Evolutionary conservation across 75 land plant species (phyloP), one percentile per base, ranked within the genome.

Genomic region (Cupressus sempervirens): DNA sequence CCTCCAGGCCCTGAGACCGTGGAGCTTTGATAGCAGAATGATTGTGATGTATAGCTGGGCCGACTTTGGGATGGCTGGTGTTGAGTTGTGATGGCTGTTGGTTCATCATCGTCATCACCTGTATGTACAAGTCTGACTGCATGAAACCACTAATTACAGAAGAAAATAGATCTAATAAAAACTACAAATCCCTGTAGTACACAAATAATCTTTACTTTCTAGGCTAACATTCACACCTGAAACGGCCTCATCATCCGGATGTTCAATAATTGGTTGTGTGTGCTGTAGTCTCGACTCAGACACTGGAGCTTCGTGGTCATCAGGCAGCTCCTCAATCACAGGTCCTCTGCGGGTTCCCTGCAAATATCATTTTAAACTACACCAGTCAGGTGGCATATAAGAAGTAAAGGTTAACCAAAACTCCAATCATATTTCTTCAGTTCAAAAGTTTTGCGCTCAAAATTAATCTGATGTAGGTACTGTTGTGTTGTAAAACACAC

Each of bases 201-300:
- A 77, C 26, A 43, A 2, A 7, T 1, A 4, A 23, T 77, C 26
- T 35, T 43, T 77, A 43, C 9, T 80, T 40, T 41, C 43, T 45
- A 41, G 18, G 11, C 40, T 82, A 29, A 48, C 18, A 50, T 52
- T 18, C 83, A 68, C 34, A 83, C 84, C 84, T 73, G 86, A 84
- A 80, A 40, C 52, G 26, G 68, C 90, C 83, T 88, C 91, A 70
- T 90, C 91, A 86, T 90, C 91, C 43, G 91, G 91, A 54, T 90
- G 91, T 75, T 90, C 91, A 77, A 90, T 65, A 45, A 90, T 88
- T 23, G 91, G 91, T 75, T 90, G 85, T 40, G 80, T 86, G 40
- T 70, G 41, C 30, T 52, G 36, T 52, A 46, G 81, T 75, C 76
- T 36, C 23, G 54, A 46, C 23, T 77, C 87, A 80, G 45, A 62